A percentile compares a stretch with the other conserved stretches of the same genome.
Conservation (phyloP, 176 grass and related monocot species). For the Thinopyrum elongatum region DNA sequence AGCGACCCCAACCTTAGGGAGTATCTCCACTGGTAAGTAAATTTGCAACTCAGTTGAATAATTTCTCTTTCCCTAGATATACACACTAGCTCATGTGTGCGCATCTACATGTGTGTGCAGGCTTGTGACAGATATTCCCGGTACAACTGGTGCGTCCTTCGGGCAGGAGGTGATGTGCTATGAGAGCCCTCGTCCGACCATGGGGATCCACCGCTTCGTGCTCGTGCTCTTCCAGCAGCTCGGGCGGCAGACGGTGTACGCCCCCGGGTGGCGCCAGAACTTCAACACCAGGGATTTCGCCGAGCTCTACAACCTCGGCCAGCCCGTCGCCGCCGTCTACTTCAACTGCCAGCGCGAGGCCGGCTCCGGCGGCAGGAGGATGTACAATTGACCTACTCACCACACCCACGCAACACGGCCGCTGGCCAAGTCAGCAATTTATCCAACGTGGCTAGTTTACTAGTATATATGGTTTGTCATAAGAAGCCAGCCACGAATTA, state of each 20-base stretch:
- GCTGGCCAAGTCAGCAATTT: not conserved
- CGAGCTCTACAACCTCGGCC: slow-evolving; percentile 66
- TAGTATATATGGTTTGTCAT: not conserved
- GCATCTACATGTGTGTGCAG: slow-evolving; percentile 25
- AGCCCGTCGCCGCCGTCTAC: slow-evolving; percentile 51
- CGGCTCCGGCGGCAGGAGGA: slow-evolving; percentile 66
- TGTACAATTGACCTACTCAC: slow-evolving; percentile 32
- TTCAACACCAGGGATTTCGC: slow-evolving; percentile 79
- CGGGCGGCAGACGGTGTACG: slow-evolving; percentile 44
- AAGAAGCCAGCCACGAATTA: not conserved
- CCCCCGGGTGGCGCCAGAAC: slow-evolving; percentile 69
- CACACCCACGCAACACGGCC: no score
- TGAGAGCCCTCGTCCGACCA: slow-evolving; percentile 47
- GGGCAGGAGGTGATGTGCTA: slow-evolving; percentile 66
- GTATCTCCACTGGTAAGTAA: slow-evolving; percentile 58
- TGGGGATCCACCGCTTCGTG: slow-evolving; percentile 74
- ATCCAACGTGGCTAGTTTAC: not conserved
- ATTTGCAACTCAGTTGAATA: not conserved
- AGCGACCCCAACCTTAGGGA: slow-evolving; percentile 66
- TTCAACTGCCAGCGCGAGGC: slow-evolving; percentile 87
- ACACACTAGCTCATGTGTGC: no score
- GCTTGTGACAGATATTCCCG: slow-evolving; percentile 75
- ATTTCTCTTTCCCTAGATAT: not conserved
- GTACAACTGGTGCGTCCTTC: slow-evolving; percentile 48
- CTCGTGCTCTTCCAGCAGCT: slow-evolving; percentile 75